These are phyloP conservation scores for Claviceps fusiformis DNA, from an alignment of 2,329 filamentous ascomycete species.

Conservation along the genomic window DNA sequence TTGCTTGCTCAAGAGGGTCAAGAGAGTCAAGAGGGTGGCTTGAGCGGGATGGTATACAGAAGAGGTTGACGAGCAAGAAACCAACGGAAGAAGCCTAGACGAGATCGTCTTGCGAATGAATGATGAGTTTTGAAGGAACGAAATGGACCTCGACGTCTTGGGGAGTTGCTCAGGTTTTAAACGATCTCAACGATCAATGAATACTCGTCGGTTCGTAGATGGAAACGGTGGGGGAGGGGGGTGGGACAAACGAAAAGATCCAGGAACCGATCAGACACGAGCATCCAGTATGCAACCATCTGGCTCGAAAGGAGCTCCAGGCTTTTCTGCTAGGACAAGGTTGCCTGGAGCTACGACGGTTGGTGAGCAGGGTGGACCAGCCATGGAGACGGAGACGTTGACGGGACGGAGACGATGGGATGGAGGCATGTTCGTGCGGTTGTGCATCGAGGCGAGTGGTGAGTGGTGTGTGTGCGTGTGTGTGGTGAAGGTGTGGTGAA, in stretches of 20 bases:
- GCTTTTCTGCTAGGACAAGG: constrained; percentile 11
- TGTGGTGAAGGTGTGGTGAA: neutral
- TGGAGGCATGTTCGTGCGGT: neutral
- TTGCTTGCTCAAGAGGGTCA: neutral
- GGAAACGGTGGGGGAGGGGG: neutral
- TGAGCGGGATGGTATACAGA: neutral
- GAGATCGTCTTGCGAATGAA: neutral
- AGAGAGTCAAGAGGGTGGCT: neutral
- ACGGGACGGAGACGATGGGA: neutral
- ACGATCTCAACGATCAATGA: constrained; percentile 3
- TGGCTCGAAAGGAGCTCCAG: constrained; percentile 4
- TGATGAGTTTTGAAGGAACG: neutral
- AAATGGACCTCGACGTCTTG: neutral
- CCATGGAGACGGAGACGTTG: neutral
- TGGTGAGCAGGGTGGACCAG: neutral
- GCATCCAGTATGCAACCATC: neutral
- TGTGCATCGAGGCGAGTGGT: neutral
- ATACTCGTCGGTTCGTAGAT: neutral
- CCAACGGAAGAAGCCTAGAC: neutral
- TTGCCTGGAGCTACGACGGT: constrained; percentile 17
- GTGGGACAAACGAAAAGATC: constrained; percentile 1
- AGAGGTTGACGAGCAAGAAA: neutral
- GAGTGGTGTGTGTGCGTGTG: neutral
- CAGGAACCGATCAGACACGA: constrained; percentile 6
- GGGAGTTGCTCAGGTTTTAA: constrained; percentile 5